phyloP scores from a whole-genome alignment of 768 basidiomycete species.

The Calvatia gigantea region DNA sequence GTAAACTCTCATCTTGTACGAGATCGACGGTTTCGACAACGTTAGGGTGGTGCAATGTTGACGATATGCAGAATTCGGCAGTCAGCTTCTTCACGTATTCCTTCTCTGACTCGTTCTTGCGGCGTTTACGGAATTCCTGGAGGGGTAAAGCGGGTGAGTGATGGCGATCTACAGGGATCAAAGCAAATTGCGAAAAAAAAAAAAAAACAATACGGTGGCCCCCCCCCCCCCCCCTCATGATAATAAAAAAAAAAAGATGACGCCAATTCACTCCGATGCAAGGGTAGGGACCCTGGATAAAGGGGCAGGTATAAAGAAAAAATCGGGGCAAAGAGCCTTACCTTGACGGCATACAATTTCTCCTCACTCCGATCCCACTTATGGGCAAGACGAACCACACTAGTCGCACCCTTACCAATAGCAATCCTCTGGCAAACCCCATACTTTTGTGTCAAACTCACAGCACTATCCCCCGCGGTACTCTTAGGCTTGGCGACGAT shows the following conservation, averaged over 20 bases:
- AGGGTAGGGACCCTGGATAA: constrained; percentile 9
- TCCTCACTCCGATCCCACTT: constrained; percentile 98
- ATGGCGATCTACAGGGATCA: background rate
- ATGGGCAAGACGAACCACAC: constrained; percentile 92
- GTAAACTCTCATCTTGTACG: constrained; percentile 93
- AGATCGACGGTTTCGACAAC: constrained; percentile 98
- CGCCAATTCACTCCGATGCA: background rate
- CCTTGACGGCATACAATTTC: constrained; percentile 98
- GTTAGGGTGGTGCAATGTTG: constrained; percentile 90
- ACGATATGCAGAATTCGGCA: constrained; percentile 98
- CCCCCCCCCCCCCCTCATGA: background rate
- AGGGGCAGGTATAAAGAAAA: background rate
- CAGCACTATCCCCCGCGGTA: constrained; percentile 39
- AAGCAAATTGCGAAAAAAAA: constrained; percentile 6
- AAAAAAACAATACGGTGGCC: background rate
- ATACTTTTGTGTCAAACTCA: constrained; percentile 78
- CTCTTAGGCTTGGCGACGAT: constrained; percentile 33
- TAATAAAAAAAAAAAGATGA: background rate
- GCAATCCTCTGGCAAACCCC: constrained; percentile 96
- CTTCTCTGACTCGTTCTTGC: constrained; percentile 98
- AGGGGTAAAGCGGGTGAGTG: constrained; percentile 4
- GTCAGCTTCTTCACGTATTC: constrained; percentile 99
- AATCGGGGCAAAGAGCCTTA: constrained; percentile 29
- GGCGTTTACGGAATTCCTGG: constrained; percentile 97
- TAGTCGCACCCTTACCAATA: constrained; percentile 98